Percentiles rank a stretch among this genome's conserved stretches.
Evolutionary conservation across 208 protist species (phyloP).

Genomic region (Endotrypanum monterogeii): DNA sequence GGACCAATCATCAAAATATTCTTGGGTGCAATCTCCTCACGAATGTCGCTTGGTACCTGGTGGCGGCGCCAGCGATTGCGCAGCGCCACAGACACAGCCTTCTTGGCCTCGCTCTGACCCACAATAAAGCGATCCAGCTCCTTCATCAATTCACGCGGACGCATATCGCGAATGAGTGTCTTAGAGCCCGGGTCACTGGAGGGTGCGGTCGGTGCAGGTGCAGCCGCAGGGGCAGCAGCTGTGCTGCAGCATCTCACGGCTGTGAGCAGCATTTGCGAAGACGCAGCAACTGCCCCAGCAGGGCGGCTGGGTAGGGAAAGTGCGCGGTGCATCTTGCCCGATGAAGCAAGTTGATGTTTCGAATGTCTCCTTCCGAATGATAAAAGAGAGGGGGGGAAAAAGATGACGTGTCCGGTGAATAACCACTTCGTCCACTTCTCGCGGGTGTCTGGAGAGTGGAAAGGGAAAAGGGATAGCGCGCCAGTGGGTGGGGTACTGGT

Average conservation of each 20-base stretch:
- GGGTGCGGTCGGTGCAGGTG: constrained; percentile 27
- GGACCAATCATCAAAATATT: constrained; percentile 96
- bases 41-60: constrained; percentile 87
- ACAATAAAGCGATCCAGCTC: constrained; percentile 98
- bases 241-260: constrained; percentile 51
- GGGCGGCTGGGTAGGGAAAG: neutral
- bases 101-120: constrained; percentile 97
- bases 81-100: constrained; percentile 96
- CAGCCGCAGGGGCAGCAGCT: constrained; percentile 46
- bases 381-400: constrained; percentile 5
- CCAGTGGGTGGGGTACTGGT: too few species aligned
- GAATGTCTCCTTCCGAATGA: neutral
- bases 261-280: constrained; percentile 9
- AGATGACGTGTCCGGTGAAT: neutral
- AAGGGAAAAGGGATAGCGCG: neutral
- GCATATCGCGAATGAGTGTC: constrained; percentile 87
- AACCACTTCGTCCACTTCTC: neutral
- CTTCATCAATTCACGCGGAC: constrained; percentile 91
- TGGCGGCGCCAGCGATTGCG: constrained; percentile 95
- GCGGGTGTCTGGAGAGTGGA: neutral
- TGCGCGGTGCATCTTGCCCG: constrained; percentile 18
- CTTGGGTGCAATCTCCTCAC: constrained; percentile 94
- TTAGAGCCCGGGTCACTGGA: constrained; percentile 24
- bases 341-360: too few species aligned
- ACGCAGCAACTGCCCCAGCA: neutral